Evolutionary conservation across 176 grass and related monocot genomes (phyloP), one percentile per base, ranked within the genome.

Genomic region (Cenchrus purpureus): DNA sequence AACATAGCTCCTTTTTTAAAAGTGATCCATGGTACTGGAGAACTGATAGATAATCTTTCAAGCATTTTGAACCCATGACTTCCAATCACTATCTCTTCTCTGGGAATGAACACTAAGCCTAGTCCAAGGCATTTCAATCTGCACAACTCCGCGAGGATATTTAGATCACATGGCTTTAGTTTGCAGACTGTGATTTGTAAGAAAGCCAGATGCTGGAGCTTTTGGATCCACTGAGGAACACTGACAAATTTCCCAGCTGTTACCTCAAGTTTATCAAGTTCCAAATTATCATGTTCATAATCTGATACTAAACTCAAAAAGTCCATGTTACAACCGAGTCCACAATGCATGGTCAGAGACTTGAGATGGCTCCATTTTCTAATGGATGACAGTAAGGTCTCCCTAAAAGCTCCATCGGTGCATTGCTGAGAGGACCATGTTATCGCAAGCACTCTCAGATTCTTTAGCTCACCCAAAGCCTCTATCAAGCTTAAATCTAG

Each of bases 291-390:
- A 32, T 32, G 31, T 32, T 32, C 31, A 32, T 32, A 32, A 32
- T 32, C 31, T 32, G 31, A 32, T 32, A 32, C 31, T 32, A 32
- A 32, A 5, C 3, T 3, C 1, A 63, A 7, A 11, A 83, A 74
- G 0, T 83, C 81, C 81, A 83, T 62, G 32, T 51, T 71, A 7
- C 79, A 71, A 0, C 79, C 66, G 1, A 71, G 11, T 1, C 53
- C 70, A 22, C 71, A 52, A 8, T 82, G 79, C 1, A 82, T 82
- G 1, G 79, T 71, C 8, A 82, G 5, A 2, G 80, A 61, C 42
- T 1, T 1, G 13, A 82, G 79, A 0, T 0, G 0, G 0, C 0
- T 0, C 31, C 17, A 56, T 0, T 4, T 0, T 43, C n/a, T 0
- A 13, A 84, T 2, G 32, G 32, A 76, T 44, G 82, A 84, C 0